Base-by-base conservation (phyloP, 305 asterid genomes). In the Ajuga reptans region DNA sequence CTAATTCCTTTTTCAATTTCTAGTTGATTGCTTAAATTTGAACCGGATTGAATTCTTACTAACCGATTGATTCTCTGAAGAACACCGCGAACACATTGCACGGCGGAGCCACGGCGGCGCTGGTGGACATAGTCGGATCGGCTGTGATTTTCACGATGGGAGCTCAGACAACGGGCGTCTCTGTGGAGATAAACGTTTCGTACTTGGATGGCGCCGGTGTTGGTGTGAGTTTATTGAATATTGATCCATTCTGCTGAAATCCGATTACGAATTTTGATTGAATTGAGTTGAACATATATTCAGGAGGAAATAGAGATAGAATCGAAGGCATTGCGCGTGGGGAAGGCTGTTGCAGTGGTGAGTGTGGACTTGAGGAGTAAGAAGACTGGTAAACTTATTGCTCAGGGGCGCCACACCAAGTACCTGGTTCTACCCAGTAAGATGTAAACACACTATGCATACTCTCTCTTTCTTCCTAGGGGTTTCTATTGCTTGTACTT, bases 271-370 rank as follows among this genome's bases (percentile, higher is more conserved):
- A 21, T 31, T 31, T 31, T 31, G 4, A 12, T 4, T 15, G 42
- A 37, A 46, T 33, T 53, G 46, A 76, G 2, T 54, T 53, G 43
- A 55, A 52, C 17, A 39, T 6, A 36, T 70, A 49, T 76, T 54
- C 90, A 90, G 97, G 98, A 92, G 51, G 96, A 88, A 65, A 81
- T 90, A 55, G 95, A 90, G 89, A 83, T 88, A 60, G 97, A 92
- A 57, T 81, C 82, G 18, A 90, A 79, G 83, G 91, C 79, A 45
- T 69, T 92, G 39, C 90, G 88, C 0, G 81, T 82, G 31, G 98
- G 98, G 15, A 90, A 87, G 92, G 75, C 92, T 5, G 50, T 88
- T 2, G 95, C 90, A 14, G 95, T 84, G 58, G 88, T 84, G 11
- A 88, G 81, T 9, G 97, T 90, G 2, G 98, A 90, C 68, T 68